Base-by-base conservation (phyloP, 1,139 yeast genomes). In the Yamadazyma buinensis region DNA sequence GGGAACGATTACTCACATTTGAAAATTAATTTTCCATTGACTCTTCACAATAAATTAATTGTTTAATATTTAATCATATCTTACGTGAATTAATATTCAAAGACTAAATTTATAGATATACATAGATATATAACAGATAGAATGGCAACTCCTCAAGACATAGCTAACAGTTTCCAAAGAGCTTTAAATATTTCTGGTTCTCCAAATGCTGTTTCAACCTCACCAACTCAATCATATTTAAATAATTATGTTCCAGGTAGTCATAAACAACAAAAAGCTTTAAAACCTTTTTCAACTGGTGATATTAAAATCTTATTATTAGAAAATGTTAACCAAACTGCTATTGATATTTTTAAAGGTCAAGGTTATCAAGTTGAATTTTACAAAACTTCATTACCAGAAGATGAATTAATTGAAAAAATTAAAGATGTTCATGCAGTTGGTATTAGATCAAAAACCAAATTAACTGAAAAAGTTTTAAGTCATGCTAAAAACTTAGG, bases 301-400 rank as follows among this genome's bases (percentile, higher is more conserved):
- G 98, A 92, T 56, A 83, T 92, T 61, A 92, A 88, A 67, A 85
- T 94, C 44, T 71, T 92, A 52, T 67, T 92, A 48, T 72, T 92
- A 44, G 99, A 92, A 67, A 92, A 92, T 55, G 95, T 92, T 49
- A 92, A 94, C 60, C 73, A 76, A 60, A 87, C 97, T 33, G 99
- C 98, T 35, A 77, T 92, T 47, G 78, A 82, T 36, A 87, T 88
- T 46, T 83, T 92, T 64, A 75, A 72, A 43, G 75, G 73, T 36
- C 97, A 92, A 69, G 98, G 98, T 38, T 92, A 92, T 68, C 97
- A 94, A 67, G 95, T 94, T 33, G 98, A 92, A 59, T 87, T 85
- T 64, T 79, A 83, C 72, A 92, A 88, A 68, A 71, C 92, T 36
- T 85, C 97, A 10, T 69, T 92, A 48, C 84, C 88, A 26, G 97